Evolutionary conservation across 768 basidiomycete genomes (phyloP), one percentile per base, ranked within the genome.

Genomic region (Agaricus subrufescens): DNA sequence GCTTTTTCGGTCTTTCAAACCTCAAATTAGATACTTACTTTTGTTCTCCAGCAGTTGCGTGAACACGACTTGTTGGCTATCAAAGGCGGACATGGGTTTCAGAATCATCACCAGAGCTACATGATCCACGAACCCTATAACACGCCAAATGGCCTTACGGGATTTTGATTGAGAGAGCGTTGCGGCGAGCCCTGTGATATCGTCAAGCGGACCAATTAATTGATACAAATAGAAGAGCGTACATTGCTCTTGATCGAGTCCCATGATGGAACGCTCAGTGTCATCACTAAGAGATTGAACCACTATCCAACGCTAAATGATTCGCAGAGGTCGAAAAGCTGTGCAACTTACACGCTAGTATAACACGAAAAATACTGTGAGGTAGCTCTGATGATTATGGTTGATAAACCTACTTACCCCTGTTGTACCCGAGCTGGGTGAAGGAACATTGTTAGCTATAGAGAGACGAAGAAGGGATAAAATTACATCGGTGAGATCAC

Each of bases 21-120:
- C n/a, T 19, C 19, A 29, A 15, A 44, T 15, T 29, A 19, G 19
- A 19, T 19, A 37, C 55, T 34, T 12, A 56, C 55, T 3, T 37
- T 43, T 48, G 15, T 34, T 11, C 7, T 31, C 7, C 27, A 74
- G 68, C 9, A 83, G 63, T 60, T 79, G 75, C 7, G 75, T 75
- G 67, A 83, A 83, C 12, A 83, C 79, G 46, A 83, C 76, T 61
- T 83, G 83, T 60, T 83, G 81, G 7, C 81, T 80, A 40, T 23
- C 14, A 23, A 25, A 30, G 26, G 19, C 19, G 19, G 30, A 4
- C 5, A 2, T 6, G 11, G 11, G 34, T 42, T 42, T 12, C 40
- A 42, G 40, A 6, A 8, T 2, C 34, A 11, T 8, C 11, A 2
- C 1, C 7, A 19, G 40, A 9, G 40, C 8, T 42, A 15, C 19